Base-by-base conservation (phyloP, 345 rosid species). In the Populus nigra region DNA sequence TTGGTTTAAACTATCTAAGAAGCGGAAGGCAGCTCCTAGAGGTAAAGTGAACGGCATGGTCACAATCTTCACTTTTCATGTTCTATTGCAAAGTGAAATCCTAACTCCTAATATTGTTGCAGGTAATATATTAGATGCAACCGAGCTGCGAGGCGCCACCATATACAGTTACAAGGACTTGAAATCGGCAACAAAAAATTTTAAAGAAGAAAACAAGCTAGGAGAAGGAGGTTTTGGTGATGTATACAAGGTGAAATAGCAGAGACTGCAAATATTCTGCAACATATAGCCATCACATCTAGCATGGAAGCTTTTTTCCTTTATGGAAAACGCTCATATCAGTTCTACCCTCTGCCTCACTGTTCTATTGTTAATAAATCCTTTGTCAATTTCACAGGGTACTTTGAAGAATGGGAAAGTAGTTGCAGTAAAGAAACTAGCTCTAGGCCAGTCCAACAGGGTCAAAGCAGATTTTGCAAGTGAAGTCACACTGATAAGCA, bases 161-260 rank as follows among this genome's bases (percentile, higher is more conserved):
- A 85, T 39, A 47, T 86, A 85, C 80, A 77, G 73, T 6, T 82
- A 83, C 57, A 84, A 77, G 63, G 89, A 85, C 76, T 81, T 88
- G 85, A 77, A 70, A 65, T 38, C 80, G 23, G 88, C 89, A 10
- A 86, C 89, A 2, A 77, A 67, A 63, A 85, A 84, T 10, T 88
- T 86, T 43, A 82, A 76, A n/a, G 78, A 74, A 35, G 89, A 79
- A 74, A 76, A 85, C 39, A 88, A 88, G 70, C 84, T 88, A 12
- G 88, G 91, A 73, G 84, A 83, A 78, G 89, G 91, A 27, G 89
- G 89, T 23, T 88, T 88, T 43, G 89, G 91, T 47, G 88, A 86
- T 18, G 86, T 85, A 41, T 88, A 79, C 78, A 88, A 88, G 89
- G 89, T 88, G 49, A 39, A 61, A 9, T 22, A 8, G 49, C 2